Evolutionary conservation across 345 rosid genomes (phyloP).

Genomic region (Litchi chinensis): DNA sequence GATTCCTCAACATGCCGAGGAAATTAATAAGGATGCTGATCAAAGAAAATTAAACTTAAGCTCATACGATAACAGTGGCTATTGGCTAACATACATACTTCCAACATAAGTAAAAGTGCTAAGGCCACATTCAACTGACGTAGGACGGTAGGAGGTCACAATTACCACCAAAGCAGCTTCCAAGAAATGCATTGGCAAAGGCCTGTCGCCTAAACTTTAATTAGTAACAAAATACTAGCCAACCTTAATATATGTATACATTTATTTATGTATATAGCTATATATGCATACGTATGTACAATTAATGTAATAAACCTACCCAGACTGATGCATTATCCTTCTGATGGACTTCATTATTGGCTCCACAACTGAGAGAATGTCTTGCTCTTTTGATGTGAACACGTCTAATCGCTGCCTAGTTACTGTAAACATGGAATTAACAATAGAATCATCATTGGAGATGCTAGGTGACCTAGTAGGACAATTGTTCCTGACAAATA

Average conservation of each 20-base stretch:
- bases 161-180: conserved; percentile 11
- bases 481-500: too few species aligned
- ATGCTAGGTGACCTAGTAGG: conserved; percentile 53
- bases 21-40: not conserved
- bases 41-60: conserved; percentile 3
- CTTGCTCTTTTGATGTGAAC: conserved; percentile 85
- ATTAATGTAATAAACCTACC: conserved; percentile 44
- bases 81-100: not conserved
- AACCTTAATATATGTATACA: too few species aligned
- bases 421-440: conserved; percentile 46
- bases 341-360: conserved; percentile 66
- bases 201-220: not conserved
- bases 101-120: not conserved
- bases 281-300: not conserved
- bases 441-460: conserved; percentile 32
- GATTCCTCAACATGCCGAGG: not conserved
- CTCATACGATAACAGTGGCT: not conserved
- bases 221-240: not conserved
- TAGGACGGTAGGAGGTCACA: not conserved
- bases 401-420: conserved; percentile 75
- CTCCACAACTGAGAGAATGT: conserved; percentile 63
- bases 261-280: not conserved
- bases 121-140: not conserved
- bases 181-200: not conserved
- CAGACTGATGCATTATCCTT: conserved; percentile 62